Evolutionary conservation across 176 grass and related monocot species (phyloP).

Genomic region (Oryza punctata): DNA sequence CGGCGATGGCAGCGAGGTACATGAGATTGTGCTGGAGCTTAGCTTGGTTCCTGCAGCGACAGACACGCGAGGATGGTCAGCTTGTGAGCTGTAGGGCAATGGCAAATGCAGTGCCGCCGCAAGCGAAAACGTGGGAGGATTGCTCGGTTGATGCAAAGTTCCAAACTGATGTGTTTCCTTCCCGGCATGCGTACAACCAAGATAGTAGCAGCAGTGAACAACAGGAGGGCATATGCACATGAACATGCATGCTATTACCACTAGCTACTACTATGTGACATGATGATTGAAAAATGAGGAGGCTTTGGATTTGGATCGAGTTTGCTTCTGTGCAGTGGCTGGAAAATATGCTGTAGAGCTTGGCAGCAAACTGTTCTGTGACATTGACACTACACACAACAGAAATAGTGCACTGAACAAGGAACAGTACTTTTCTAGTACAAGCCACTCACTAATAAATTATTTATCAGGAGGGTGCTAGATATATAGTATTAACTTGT

Average conservation of each 20-base stretch:
- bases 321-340: neutral
- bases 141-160: neutral
- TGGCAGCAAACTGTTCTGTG: neutral
- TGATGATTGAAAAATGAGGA: constrained; percentile 30
- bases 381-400: constrained; percentile 25
- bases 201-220: neutral
- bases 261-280: constrained; percentile 15
- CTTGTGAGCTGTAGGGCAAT: neutral
- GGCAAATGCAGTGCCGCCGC: neutral
- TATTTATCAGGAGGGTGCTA: neutral
- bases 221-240: constrained; percentile 18
- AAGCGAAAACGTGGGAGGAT: neutral
- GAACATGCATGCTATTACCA: constrained; percentile 30
- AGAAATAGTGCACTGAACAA: constrained; percentile 38
- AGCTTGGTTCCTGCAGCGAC: constrained; percentile 80
- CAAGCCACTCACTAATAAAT: constrained; percentile 7
- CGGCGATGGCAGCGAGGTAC: constrained; percentile 95
- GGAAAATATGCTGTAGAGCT: neutral
- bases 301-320: neutral
- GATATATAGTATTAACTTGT: neutral
- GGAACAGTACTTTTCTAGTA: constrained; percentile 18
- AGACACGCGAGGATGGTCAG: constrained; percentile 19
- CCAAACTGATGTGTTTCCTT: neutral
- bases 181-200: neutral
- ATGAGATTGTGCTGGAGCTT: constrained; percentile 99